Percentiles rank a stretch among this genome's conserved stretches.
phyloP scores from a whole-genome alignment of 2,329 filamentous ascomycete species.

The Fusarium ramigenum region DNA sequence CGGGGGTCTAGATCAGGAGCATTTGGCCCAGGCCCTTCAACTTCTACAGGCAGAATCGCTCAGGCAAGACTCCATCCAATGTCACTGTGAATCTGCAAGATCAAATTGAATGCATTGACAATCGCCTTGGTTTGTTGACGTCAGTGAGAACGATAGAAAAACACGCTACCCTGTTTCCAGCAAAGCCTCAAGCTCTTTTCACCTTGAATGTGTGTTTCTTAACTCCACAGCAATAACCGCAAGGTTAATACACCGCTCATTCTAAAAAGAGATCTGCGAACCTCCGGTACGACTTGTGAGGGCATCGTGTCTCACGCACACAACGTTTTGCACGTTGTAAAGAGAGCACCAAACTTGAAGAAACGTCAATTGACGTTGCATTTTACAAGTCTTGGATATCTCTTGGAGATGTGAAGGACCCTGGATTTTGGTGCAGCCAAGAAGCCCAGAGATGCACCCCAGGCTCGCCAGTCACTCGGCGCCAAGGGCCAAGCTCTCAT shows the following conservation, averaged over 20 bases:
- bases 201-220: neutral
- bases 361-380: constrained; percentile 15
- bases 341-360: neutral
- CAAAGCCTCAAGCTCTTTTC: neutral
- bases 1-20: neutral
- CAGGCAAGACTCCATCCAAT: neutral
- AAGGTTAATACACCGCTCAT: constrained; percentile 4
- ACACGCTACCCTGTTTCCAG: constrained; percentile 5
- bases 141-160: constrained; percentile 1
- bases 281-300: neutral
- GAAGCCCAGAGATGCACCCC: constrained; percentile 39
- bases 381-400: constrained; percentile 34
- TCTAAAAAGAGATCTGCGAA: neutral
- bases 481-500: constrained; percentile 40
- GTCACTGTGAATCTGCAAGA: neutral
- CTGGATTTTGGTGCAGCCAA: constrained; percentile 35
- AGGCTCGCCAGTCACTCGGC: constrained; percentile 25
- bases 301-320: neutral
- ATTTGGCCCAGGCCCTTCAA: neutral
- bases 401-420: constrained; percentile 39
- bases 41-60: neutral
- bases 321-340: neutral
- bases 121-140: constrained; percentile 4
- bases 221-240: neutral
- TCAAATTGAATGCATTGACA: neutral